A percentile compares a stretch with the other conserved stretches of the same genome.
phyloP scores from a whole-genome alignment of 2,329 filamentous ascomycete species.

The Neodidymelliopsis sp. region DNA sequence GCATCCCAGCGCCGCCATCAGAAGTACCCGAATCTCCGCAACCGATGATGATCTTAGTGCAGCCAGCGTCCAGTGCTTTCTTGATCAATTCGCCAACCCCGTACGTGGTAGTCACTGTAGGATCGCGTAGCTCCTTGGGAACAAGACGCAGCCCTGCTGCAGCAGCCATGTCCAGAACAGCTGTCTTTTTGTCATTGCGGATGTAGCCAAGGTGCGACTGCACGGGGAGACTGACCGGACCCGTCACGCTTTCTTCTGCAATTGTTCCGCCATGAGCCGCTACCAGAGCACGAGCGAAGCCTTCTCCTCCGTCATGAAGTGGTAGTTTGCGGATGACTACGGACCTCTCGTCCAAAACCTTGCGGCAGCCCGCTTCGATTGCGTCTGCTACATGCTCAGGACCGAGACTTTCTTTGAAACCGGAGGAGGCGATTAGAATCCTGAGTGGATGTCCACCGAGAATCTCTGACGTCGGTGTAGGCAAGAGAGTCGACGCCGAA shows the following conservation, averaged over 20 bases:
- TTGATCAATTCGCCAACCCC: slow-evolving; percentile 60
- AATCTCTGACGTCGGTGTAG: slow-evolving; percentile 32
- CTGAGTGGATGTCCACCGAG: slow-evolving; percentile 31
- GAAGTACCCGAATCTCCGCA: slow-evolving; percentile 64
- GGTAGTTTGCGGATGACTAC: slow-evolving; percentile 58
- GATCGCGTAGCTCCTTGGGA: slow-evolving; percentile 54
- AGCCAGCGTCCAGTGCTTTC: slow-evolving; percentile 57
- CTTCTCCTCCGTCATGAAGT: slow-evolving; percentile 62
- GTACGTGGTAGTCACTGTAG: slow-evolving; percentile 59
- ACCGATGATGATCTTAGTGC: slow-evolving; percentile 57
- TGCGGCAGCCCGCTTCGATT: slow-evolving; percentile 58
- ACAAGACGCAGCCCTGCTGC: slow-evolving; percentile 61
- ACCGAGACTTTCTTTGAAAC: slow-evolving; percentile 62
- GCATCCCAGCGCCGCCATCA: slow-evolving; percentile 63
- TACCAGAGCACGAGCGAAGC: slow-evolving; percentile 59
- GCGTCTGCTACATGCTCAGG: slow-evolving; percentile 59
- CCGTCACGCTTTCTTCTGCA: slow-evolving; percentile 50
- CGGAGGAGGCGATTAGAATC: slow-evolving; percentile 61
- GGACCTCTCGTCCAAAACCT: slow-evolving; percentile 50
- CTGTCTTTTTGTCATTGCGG: slow-evolving; percentile 50
- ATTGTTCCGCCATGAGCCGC: slow-evolving; percentile 53
- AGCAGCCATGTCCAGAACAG: slow-evolving; percentile 62
- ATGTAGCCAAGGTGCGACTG: slow-evolving; percentile 59
- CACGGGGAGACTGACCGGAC: slow-evolving; percentile 54
- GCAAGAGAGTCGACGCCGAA: slow-evolving; percentile 25